phyloP scores from a whole-genome alignment of 208 protist species.

The Crithidia expoeki region DNA sequence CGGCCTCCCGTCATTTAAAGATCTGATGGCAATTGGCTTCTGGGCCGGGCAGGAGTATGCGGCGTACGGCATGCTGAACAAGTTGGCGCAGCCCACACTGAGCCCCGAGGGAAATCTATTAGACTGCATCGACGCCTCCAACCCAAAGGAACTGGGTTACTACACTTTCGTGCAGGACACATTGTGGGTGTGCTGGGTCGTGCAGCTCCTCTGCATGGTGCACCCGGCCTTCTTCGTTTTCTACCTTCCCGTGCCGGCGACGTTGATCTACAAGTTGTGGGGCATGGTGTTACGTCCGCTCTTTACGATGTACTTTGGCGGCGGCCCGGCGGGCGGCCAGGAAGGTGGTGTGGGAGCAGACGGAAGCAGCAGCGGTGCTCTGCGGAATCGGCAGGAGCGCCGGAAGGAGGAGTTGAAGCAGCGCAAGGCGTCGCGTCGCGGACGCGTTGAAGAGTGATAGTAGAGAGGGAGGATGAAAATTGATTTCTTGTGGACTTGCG shows the following conservation, averaged over 20 bases:
- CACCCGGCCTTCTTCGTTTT: conserved; percentile 82
- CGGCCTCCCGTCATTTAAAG: conserved; percentile 50
- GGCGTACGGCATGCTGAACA: conserved; percentile 53
- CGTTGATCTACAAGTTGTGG: conserved; percentile 76
- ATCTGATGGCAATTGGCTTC: conserved; percentile 70
- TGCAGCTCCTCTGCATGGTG: conserved; percentile 71
- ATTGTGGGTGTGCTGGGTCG: conserved; percentile 90
- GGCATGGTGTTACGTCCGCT: conserved; percentile 46
- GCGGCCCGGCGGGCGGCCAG: conserved; percentile 10
- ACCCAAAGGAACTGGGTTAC: conserved; percentile 78
- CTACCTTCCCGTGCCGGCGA: conserved; percentile 86
- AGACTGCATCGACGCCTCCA: conserved; percentile 75
- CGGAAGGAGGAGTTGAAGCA: conserved; percentile 61
- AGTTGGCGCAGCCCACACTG: conserved; percentile 56
- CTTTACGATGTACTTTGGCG: conserved; percentile 26
- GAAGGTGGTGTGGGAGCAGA: conserved; percentile 8
- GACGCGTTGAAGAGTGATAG: conserved; percentile 3
- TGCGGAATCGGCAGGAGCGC: conserved; percentile 63
- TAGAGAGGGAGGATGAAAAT: not conserved
- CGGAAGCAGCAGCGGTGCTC: conserved; percentile 1
- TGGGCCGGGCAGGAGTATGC: conserved; percentile 83
- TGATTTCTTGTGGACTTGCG: not conserved
- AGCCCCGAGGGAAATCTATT: conserved; percentile 61
- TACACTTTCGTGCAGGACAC: conserved; percentile 87
- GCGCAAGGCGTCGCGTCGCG: conserved; percentile 53